Evolutionary conservation across 2,329 filamentous ascomycete species (phyloP), one percentile per base, ranked within the genome.

Genomic region (Rugonectria rugulosa): DNA sequence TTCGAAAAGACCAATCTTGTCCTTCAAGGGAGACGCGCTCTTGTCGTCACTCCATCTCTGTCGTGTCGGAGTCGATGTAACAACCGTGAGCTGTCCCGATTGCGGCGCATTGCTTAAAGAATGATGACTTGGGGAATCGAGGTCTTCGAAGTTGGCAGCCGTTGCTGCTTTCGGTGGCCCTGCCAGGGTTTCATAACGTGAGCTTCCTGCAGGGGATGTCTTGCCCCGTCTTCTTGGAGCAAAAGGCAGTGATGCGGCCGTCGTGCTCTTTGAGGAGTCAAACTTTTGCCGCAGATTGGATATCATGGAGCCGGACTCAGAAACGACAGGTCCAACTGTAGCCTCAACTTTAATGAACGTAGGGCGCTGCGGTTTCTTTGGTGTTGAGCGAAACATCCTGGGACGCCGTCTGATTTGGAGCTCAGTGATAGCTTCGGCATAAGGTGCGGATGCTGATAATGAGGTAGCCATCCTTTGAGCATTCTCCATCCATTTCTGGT

Each of bases 1-100:
- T 37, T 73, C 70, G 43, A 71, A 73, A 8, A 72, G 53, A 4
- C 62, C 59, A 19, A 73, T 72, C 32, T 62, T 70, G n/a, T 72
- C 63, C 40, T 62, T 67, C 38, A 68, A 37, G 5, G 64, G 62
- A 7, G 65, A 65, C n/a, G 43, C n/a, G 1, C 32, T 19, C 21
- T 60, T 58, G 29, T 57, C 42, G 2, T 51, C 55, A 9, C 36
- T 48, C 14, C 47, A 48, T 8, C 47, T 56, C 8, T 14, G 21
- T 14, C 34, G 19, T 6, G 45, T 43, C 17, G 56, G 49, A 20
- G 34, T 42, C 5, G 57, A 53, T 17, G 23, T 20, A 8, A 29
- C 37, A 6, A 29, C n/a, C n/a, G n/a, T n/a, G n/a, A 10, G 31
- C 10, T 6, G n/a, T 4, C n/a, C n/a, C n/a, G n/a, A n/a, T n/a